These are phyloP conservation scores for Myxozyma monticola DNA, from an alignment of 805 yeast genomes.

Conservation along the genomic window DNA sequence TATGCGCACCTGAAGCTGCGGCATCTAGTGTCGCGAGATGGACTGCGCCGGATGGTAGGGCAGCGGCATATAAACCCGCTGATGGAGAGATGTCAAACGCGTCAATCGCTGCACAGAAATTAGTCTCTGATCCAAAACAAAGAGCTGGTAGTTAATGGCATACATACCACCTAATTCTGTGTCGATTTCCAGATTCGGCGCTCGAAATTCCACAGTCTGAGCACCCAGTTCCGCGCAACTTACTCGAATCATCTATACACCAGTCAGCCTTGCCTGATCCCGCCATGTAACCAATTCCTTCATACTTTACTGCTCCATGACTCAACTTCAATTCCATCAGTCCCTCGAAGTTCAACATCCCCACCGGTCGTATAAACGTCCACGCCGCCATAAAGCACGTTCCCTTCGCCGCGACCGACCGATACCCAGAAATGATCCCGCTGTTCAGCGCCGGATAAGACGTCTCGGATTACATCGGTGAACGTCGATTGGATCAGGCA, in stretches of 20 bases:
- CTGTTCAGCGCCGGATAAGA: conserved; percentile 30
- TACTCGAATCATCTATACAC: conserved; percentile 3
- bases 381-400: conserved; percentile 38
- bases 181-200: conserved; percentile 3
- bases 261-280: background rate
- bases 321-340: conserved; percentile 24
- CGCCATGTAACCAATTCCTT: background rate
- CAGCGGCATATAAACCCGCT: conserved; percentile 38
- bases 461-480: conserved; percentile 47
- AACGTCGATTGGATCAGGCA: conserved; percentile 50
- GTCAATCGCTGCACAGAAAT: conserved; percentile 17
- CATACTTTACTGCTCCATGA: conserved; percentile 2
- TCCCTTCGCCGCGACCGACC: conserved; percentile 13
- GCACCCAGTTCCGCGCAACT: conserved; percentile 11
- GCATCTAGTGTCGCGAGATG: conserved; percentile 30
- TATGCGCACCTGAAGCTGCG: conserved; percentile 2
- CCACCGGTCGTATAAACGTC: conserved; percentile 30
- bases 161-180: conserved; percentile 2
- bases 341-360: conserved; percentile 13
- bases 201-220: conserved; percentile 2
- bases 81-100: conserved; percentile 40
- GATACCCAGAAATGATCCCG: conserved; percentile 49
- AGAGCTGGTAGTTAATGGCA: too few relatives aligned
- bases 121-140: background rate
- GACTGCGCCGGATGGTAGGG: conserved; percentile 42